Conservation (phyloP, 73 alveolate genomes). For the Paramecium bursaria region DNA sequence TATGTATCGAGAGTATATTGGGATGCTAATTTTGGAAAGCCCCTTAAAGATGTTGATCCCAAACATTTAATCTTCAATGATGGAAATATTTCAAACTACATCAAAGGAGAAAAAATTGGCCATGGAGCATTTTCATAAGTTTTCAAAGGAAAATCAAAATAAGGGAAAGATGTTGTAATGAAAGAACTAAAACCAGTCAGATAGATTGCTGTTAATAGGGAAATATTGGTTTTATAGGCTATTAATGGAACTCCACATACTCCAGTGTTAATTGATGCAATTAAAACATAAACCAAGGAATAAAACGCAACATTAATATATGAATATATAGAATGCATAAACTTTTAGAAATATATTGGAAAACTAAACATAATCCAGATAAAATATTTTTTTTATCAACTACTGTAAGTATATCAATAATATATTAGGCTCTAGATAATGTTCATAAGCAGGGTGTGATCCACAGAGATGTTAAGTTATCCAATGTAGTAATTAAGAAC, state of each 20-base stretch:
- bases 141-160: conserved; percentile 77
- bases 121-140: conserved; percentile 87
- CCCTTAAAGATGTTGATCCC: conserved; percentile 41
- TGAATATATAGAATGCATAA: conserved; percentile 9
- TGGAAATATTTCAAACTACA: conserved; percentile 71
- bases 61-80: conserved; percentile 25
- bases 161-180: conserved; percentile 76
- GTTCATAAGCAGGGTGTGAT: conserved; percentile 79
- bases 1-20: conserved; percentile 45
- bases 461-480: conserved; percentile 83
- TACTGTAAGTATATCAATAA: conserved; percentile 52
- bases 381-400: conserved; percentile 55
- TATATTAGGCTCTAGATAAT: conserved; percentile 75
- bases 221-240: conserved; percentile 61
- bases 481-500: conserved; percentile 75
- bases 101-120: conserved; percentile 80
- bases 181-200: conserved; percentile 84
- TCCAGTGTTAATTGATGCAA: conserved; percentile 19
- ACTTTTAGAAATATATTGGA: not conserved
- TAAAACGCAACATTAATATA: conserved; percentile 41
- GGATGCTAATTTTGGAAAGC: conserved; percentile 53
- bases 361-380: not conserved
- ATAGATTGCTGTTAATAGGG: conserved; percentile 77
- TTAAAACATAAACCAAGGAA: conserved; percentile 14
- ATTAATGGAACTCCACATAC: conserved; percentile 33